Conservation (phyloP, 306 rosid genomes). For the Cucumis hystrix region DNA sequence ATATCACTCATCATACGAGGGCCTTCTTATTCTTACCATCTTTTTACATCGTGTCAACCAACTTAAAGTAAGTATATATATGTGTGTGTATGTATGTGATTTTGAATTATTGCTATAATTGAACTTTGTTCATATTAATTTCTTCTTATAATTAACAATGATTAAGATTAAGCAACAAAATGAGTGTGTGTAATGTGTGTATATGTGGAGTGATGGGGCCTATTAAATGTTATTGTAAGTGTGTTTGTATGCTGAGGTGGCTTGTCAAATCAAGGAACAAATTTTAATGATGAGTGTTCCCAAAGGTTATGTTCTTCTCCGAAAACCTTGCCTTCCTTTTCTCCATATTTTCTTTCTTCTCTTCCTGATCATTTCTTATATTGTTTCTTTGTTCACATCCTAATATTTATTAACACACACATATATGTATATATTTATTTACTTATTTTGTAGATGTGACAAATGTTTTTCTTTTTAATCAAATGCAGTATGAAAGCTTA, state of each 20-base stretch:
- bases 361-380: background rate
- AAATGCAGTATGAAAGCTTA: background rate
- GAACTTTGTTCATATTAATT: no score
- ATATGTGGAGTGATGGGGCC: background rate
- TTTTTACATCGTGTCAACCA: background rate
- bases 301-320: constrained; percentile 1
- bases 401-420: no score
- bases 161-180: background rate
- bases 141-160: background rate
- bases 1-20: background rate
- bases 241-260: constrained; percentile 10
- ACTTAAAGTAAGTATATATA: no score
- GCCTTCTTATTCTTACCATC: background rate
- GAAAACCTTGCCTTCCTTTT: background rate
- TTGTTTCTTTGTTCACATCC: no score
- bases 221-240: constrained; percentile 1
- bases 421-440: no score
- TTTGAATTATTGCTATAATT: background rate
- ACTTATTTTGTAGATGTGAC: background rate
- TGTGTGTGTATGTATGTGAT: no score
- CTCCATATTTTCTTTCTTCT: background rate
- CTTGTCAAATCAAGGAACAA: constrained; percentile 48
- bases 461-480: no score
- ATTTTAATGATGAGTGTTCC: constrained; percentile 34
- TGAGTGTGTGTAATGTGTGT: background rate